Base-by-base conservation (phyloP, 192 early-diverging fungal genomes). In the Coemansia sp. region DNA sequence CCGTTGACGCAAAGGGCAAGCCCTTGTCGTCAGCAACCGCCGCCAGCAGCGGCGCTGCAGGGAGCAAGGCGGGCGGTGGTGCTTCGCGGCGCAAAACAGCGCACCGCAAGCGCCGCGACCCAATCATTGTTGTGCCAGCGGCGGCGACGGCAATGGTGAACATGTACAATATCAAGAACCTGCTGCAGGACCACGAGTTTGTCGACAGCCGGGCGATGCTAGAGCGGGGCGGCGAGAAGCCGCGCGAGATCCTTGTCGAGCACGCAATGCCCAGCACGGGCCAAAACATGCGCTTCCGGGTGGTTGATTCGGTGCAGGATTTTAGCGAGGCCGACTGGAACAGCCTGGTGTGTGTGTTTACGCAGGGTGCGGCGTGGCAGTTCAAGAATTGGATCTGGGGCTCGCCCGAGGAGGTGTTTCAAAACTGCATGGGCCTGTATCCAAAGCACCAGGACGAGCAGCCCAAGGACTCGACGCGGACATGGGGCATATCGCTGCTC, bases 111-210 rank as follows among this genome's bases (percentile, higher is more conserved):
- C 55, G 76, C 17, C 67, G 64, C 42, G 59, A 70, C 31, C 94
- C 94, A 2, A 92, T 93, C 15, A 95, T 97, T 60, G 84, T 97
- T 25, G 88, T 97, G n/a, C 95, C 95, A 3, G 83, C 90, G 0
- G 87, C 84, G 22, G 73, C 87, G 4, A 90, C 90, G 3, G 83
- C 93, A 1, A 82, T 89, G 65, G 43, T 97, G 35, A 94, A 85
- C 25, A 79, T 95, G 76, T 92, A 85, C 70, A 97, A 97, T 70
- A 85, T 92, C 40, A 86, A 89, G 63, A 70, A 87, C 28, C 90
- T 97, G 43, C 69, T 97, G 5, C 68, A 85, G 53, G 87, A 89
- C 40, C 79, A 89, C 64, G 82, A 79, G 53, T 93, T 84, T 64
- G 70, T 85, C 25, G 82, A 85, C 28, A 76, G 81, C 21, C 78